Percentiles rank a stretch among this genome's conserved stretches.
These are phyloP conservation scores for Diplogelasinospora grovesii DNA, from an alignment of 495 filamentous ascomycete genomes.

Conservation along the genomic window DNA sequence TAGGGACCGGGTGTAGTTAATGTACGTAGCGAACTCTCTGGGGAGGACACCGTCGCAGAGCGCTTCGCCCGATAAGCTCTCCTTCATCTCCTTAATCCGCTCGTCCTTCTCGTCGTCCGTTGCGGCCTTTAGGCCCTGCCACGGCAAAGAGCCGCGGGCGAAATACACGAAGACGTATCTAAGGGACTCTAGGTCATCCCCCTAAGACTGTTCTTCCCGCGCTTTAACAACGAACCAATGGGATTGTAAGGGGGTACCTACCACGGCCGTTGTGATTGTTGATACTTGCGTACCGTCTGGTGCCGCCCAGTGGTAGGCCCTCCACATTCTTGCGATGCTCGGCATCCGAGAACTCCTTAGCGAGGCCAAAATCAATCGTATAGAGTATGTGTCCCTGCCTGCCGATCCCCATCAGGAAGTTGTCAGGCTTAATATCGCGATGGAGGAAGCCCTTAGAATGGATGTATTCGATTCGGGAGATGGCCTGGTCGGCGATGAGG, in stretches of 20 bases:
- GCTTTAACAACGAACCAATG: slow-evolving; percentile 12
- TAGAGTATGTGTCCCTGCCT: slow-evolving; percentile 28
- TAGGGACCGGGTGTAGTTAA: slow-evolving; percentile 17
- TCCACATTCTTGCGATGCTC: slow-evolving; percentile 5
- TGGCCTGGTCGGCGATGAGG: slow-evolving; percentile 31
- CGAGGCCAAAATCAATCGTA: slow-evolving; percentile 24
- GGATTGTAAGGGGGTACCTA: slow-evolving; percentile 12
- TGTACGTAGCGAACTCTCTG: slow-evolving; percentile 18
- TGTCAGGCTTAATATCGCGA: slow-evolving; percentile 34
- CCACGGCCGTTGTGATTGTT: slow-evolving; percentile 26
- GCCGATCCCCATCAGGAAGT: slow-evolving; percentile 28
- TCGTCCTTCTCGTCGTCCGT: slow-evolving; percentile 11
- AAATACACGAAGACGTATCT: slow-evolving; percentile 37
- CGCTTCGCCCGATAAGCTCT: slow-evolving; percentile 14
- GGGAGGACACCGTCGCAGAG: slow-evolving; percentile 19
- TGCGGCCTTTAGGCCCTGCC: slow-evolving; percentile 23
- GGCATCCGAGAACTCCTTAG: slow-evolving; percentile 15
- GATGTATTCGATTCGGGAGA: slow-evolving; percentile 26
- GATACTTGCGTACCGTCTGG: slow-evolving; percentile 23
- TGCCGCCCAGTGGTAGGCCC: slow-evolving; percentile 11
- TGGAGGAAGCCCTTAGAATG: slow-evolving; percentile 29
- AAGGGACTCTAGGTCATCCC: slow-evolving; percentile 36
- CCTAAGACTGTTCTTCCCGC: slow-evolving; percentile 26
- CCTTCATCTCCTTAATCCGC: slow-evolving; percentile 18
- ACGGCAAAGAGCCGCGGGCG: slow-evolving; percentile 32